These are phyloP conservation scores for Isatis lusitanica DNA, from an alignment of 441 rosid genomes.

Conservation along the genomic window DNA sequence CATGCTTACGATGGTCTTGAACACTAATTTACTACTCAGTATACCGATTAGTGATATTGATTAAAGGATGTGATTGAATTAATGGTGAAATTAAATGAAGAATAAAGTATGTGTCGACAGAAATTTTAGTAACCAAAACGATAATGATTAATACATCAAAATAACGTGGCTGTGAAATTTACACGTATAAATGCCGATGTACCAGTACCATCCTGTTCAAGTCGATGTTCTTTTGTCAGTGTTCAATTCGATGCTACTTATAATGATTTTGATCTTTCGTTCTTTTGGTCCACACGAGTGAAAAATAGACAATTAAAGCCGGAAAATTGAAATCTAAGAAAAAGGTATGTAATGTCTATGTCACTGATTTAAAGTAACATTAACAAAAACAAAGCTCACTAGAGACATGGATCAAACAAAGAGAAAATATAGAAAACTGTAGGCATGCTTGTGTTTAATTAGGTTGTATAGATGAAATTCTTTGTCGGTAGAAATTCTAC, in stretches of 20 bases:
- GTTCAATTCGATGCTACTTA: conserved; percentile 16
- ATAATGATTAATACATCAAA: not conserved
- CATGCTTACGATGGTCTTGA: not conserved
- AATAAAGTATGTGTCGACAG: conserved; percentile 5
- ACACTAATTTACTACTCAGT: not conserved
- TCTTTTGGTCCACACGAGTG: conserved; percentile 39
- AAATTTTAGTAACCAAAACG: conserved; percentile 1
- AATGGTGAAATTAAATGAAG: not conserved
- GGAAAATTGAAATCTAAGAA: conserved; percentile 12
- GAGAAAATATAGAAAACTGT: not conserved
- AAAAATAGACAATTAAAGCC: conserved; percentile 22
- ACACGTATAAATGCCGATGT: conserved; percentile 34
- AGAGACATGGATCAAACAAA: conserved; percentile 22
- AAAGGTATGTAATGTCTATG: conserved; percentile 32
- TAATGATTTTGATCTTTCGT: conserved; percentile 34
- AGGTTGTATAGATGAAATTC: conserved; percentile 1
- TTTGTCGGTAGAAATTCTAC: conserved; percentile 24
- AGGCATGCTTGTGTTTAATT: conserved; percentile 17
- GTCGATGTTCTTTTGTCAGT: conserved; percentile 28
- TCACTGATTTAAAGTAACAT: conserved; percentile 29
- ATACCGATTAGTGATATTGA: not conserved
- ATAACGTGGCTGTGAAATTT: conserved; percentile 21
- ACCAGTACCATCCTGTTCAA: conserved; percentile 21
- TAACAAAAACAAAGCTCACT: conserved; percentile 24
- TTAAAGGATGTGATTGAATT: not conserved